Evolutionary conservation across 768 basidiomycete species (phyloP).

Genomic region (Collybia mongolica): DNA sequence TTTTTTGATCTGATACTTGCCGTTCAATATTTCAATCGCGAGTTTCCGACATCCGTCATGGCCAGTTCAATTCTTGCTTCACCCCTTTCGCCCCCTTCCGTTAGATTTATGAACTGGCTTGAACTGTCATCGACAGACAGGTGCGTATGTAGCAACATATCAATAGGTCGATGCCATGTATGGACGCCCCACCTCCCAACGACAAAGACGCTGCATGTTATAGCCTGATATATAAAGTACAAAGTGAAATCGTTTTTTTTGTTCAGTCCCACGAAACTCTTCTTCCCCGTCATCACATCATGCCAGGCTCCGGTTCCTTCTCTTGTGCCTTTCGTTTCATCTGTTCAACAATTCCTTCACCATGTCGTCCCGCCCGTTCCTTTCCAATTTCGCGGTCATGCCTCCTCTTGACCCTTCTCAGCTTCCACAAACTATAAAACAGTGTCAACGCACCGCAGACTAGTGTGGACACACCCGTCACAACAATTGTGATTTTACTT

Average conservation of each 20-base stretch:
- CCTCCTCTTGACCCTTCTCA: slow-evolving; percentile 39
- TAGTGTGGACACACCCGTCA: slow-evolving; percentile 36
- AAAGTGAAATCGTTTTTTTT: background rate
- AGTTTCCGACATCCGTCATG: too few relatives aligned
- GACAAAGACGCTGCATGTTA: too few relatives aligned
- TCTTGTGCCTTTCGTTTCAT: slow-evolving; percentile 16
- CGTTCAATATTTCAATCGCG: too few relatives aligned
- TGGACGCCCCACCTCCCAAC: too few relatives aligned
- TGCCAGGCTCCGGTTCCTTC: slow-evolving; percentile 5
- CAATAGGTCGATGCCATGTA: too few relatives aligned
- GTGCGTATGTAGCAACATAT: too few relatives aligned
- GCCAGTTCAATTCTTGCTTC: too few relatives aligned
- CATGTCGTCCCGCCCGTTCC: slow-evolving; percentile 40
- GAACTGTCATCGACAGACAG: too few relatives aligned
- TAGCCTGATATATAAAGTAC: too few relatives aligned
- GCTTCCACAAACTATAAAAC: slow-evolving; percentile 44
- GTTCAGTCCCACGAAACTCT: background rate
- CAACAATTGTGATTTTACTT: slow-evolving; percentile 45
- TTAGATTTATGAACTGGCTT: too few relatives aligned
- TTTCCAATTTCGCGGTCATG: slow-evolving; percentile 41
- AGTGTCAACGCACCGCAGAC: slow-evolving; percentile 39
- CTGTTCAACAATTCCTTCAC: slow-evolving; percentile 35
- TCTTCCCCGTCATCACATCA: slow-evolving; percentile 1
- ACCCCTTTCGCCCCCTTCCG: too few relatives aligned
- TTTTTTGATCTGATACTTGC: too few relatives aligned